Evolutionary conservation across 2,329 filamentous ascomycete species (phyloP).

Genomic region (Fusarium sp.): DNA sequence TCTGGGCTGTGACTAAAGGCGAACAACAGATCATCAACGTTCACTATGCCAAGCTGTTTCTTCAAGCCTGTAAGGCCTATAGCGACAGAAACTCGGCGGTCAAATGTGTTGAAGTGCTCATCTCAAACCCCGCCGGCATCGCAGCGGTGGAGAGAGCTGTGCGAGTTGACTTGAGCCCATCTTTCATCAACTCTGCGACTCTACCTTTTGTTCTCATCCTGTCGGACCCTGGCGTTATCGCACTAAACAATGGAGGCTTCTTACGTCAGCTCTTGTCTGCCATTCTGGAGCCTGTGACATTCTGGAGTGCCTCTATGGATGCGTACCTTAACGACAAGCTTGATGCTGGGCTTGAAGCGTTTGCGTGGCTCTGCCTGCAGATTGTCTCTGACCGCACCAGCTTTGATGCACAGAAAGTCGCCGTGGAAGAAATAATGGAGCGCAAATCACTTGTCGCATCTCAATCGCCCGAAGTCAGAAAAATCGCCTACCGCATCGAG

Average conservation of each 20-base stretch:
- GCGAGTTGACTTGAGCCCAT: slow-evolving; percentile 40
- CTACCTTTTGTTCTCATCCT: slow-evolving; percentile 34
- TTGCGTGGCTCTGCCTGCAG: slow-evolving; percentile 65
- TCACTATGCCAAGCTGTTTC: slow-evolving; percentile 47
- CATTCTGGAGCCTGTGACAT: slow-evolving; percentile 64
- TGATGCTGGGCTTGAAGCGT: slow-evolving; percentile 51
- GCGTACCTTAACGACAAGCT: slow-evolving; percentile 51
- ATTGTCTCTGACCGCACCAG: slow-evolving; percentile 51
- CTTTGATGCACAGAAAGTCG: slow-evolving; percentile 16
- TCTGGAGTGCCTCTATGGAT: slow-evolving; percentile 65
- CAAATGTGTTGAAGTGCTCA: slow-evolving; percentile 49
- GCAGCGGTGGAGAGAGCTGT: slow-evolving; percentile 45
- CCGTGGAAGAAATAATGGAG: slow-evolving; percentile 48
- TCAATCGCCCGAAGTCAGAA: slow-evolving; percentile 42
- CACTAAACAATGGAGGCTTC: slow-evolving; percentile 41
- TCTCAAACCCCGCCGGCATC: slow-evolving; percentile 41
- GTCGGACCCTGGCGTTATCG: slow-evolving; percentile 27
- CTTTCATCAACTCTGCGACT: slow-evolving; percentile 48
- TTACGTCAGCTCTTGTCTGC: slow-evolving; percentile 55
- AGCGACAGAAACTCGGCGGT: slow-evolving; percentile 31
- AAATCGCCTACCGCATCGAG: slow-evolving; percentile 55
- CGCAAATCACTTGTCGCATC: slow-evolving; percentile 45
- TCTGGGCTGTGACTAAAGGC: slow-evolving; percentile 37
- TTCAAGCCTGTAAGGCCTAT: slow-evolving; percentile 41
- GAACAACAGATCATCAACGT: slow-evolving; percentile 27